Percentiles rank a stretch among this genome's conserved stretches.
Conservation (phyloP, 805 yeast species). For the Zygoascus flipseniorum region DNA sequence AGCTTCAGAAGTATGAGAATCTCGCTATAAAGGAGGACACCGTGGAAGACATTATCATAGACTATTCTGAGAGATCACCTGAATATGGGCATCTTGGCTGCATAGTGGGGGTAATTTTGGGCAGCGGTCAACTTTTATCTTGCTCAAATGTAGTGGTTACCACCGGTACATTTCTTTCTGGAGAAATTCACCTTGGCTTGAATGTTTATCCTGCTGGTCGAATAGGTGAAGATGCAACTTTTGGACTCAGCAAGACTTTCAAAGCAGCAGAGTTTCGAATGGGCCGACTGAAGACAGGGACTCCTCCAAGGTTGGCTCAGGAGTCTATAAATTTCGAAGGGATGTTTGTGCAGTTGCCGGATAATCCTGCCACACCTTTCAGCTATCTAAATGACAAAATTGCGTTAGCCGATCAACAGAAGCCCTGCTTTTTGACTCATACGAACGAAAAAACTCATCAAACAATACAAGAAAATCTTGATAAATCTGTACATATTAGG, state of each 20-base stretch:
- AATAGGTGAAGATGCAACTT: conserved; percentile 85
- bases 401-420: conserved; percentile 45
- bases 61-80: conserved; percentile 21
- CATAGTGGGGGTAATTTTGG: conserved; percentile 66
- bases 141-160: conserved; percentile 74
- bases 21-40: conserved; percentile 59
- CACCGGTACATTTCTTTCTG: conserved; percentile 92
- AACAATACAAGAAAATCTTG: conserved; percentile 58
- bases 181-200: conserved; percentile 88
- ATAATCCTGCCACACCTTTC: conserved; percentile 82
- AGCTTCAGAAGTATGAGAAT: conserved; percentile 41
- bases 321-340: conserved; percentile 58
- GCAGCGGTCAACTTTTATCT: conserved; percentile 51
- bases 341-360: conserved; percentile 71
- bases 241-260: conserved; percentile 77
- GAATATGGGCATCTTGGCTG: conserved; percentile 26
- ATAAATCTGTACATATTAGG: conserved; percentile 79
- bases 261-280: conserved; percentile 67
- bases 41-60: conserved; percentile 78
- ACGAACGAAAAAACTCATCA: conserved; percentile 74
- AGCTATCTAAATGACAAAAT: conserved; percentile 71
- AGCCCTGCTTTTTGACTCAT: conserved; percentile 65
- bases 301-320: conserved; percentile 83
- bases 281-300: conserved; percentile 92
- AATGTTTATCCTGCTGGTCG: conserved; percentile 81